phyloP scores from a whole-genome alignment of 2,329 filamentous ascomycete species.

The Knoxdaviesia proteae region DNA sequence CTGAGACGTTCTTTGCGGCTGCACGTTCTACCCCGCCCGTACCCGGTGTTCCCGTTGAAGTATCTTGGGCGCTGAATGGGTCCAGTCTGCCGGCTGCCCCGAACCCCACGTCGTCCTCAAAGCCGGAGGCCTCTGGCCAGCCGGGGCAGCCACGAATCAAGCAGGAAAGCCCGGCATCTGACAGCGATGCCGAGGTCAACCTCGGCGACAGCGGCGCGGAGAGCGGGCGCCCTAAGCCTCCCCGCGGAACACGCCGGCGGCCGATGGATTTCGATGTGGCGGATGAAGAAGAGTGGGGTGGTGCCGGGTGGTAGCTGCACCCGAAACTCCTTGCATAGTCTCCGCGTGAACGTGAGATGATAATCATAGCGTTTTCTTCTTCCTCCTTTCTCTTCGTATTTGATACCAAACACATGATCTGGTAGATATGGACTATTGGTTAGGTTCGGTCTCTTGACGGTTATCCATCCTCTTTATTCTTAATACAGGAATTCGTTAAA shows the following conservation, averaged over 20 bases:
- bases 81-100: conserved; percentile 7
- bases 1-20: conserved; percentile 38
- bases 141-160: neutral
- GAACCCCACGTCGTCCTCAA: conserved; percentile 3
- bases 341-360: too few relatives aligned
- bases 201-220: conserved; percentile 6
- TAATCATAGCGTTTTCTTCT: too few relatives aligned
- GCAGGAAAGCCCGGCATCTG: conserved; percentile 3
- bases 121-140: neutral
- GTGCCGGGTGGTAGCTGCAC: too few relatives aligned
- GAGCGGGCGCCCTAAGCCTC: neutral
- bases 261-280: conserved; percentile 31
- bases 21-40: conserved; percentile 41
- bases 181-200: conserved; percentile 7
- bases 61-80: conserved; percentile 36
- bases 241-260: too few relatives aligned
- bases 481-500: too few relatives aligned
- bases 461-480: too few relatives aligned
- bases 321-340: too few relatives aligned
- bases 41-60: conserved; percentile 38
- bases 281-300: conserved; percentile 26
- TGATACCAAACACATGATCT: too few relatives aligned
- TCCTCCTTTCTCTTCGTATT: too few relatives aligned
- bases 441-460: too few relatives aligned
- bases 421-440: too few relatives aligned